These are phyloP conservation scores for Vachellia pachyceras DNA, from an alignment of 306 rosid genomes.

Conservation along the genomic window DNA sequence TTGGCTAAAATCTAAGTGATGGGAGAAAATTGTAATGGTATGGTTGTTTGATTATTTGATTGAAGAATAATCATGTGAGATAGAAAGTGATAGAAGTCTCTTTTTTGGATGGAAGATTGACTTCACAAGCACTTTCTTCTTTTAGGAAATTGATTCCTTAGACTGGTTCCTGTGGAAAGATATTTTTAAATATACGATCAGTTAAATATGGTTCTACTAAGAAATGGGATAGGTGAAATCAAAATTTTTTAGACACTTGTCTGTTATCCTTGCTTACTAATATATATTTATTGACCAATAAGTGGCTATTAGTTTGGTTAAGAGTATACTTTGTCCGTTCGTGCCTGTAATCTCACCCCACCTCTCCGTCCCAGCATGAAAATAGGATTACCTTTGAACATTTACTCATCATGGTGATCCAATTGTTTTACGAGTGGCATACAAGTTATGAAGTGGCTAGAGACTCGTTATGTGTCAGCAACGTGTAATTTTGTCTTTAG, in stretches of 20 bases:
- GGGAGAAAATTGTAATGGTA: neutral
- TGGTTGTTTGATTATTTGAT: too few species aligned
- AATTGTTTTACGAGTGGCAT: neutral
- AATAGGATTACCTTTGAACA: neutral
- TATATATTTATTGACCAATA: neutral
- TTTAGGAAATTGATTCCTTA: neutral
- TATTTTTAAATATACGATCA: neutral
- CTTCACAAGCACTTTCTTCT: neutral
- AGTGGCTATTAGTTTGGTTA: neutral
- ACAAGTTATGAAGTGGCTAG: neutral
- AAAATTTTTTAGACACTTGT: neutral
- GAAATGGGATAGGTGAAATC: slow-evolving; percentile 7
- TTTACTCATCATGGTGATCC: neutral
- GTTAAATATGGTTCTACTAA: neutral
- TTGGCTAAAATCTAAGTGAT: neutral
- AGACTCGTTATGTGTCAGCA: neutral
- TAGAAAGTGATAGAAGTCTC: neutral
- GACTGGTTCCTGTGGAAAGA: neutral
- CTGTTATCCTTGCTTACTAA: neutral
- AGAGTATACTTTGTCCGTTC: neutral
- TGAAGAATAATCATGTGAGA: neutral
- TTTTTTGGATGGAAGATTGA: neutral
- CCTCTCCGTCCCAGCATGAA: neutral
- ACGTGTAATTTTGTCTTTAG: neutral
- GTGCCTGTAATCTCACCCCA: neutral